phyloP scores from a whole-genome alignment of 495 filamentous ascomycete genomes.

The Trichoderma erinaceum region DNA sequence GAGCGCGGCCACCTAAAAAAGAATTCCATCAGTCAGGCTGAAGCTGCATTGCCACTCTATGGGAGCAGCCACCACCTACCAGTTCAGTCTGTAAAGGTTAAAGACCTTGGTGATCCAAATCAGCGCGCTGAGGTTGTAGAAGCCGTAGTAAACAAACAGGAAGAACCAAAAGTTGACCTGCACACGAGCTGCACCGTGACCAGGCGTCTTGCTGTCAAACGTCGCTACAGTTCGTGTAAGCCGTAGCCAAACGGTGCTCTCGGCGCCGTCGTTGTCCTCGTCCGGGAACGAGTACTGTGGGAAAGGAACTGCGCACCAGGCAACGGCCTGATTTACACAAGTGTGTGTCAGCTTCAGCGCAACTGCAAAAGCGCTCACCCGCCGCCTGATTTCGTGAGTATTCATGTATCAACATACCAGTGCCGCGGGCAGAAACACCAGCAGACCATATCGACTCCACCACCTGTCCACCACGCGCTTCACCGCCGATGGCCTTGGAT shows the following conservation, averaged over 20 bases:
- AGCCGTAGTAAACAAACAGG: conserved; percentile 57
- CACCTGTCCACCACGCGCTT: conserved; percentile 47
- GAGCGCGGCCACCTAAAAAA: conserved; percentile 48
- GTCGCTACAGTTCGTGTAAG: not conserved
- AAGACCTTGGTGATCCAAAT: conserved; percentile 65
- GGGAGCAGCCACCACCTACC: conserved; percentile 26
- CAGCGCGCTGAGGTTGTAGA: conserved; percentile 57
- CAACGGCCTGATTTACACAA: conserved; percentile 39
- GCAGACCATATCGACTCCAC: conserved; percentile 50
- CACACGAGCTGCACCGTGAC: conserved; percentile 54
- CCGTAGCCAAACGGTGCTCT: not conserved
- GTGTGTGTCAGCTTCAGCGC: conserved; percentile 16
- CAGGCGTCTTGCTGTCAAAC: conserved; percentile 40
- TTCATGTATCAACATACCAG: conserved; percentile 40
- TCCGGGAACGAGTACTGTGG: conserved; percentile 50
- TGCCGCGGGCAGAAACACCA: conserved; percentile 51
- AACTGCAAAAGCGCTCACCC: conserved; percentile 12
- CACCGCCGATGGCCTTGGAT: conserved; percentile 49
- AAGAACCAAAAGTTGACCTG: conserved; percentile 65
- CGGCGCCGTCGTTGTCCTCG: conserved; percentile 27
- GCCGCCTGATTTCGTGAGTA: not conserved
- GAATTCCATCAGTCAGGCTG: conserved; percentile 4
- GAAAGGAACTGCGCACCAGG: conserved; percentile 57
- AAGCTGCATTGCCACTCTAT: not conserved
- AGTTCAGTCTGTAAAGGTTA: conserved; percentile 60